phyloP scores from a whole-genome alignment of 202 grass and related monocot genomes.

The Alloteropsis angusta region DNA sequence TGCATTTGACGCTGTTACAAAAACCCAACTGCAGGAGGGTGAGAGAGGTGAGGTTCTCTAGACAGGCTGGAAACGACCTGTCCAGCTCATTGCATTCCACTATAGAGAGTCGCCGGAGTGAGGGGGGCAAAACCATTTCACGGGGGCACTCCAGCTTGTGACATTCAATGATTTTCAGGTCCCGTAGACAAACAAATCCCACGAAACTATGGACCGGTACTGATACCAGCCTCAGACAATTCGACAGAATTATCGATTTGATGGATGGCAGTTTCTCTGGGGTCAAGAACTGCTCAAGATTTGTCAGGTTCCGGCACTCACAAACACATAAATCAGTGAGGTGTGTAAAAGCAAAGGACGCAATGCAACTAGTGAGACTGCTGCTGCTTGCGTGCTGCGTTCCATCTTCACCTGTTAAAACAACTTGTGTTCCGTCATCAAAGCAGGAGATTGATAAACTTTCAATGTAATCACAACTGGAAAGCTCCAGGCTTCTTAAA shows the following conservation, averaged over 20 bases:
- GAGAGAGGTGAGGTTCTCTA: neutral
- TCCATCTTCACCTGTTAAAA: neutral
- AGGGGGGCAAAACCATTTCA: constrained; percentile 11
- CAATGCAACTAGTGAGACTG: neutral
- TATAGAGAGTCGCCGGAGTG: neutral
- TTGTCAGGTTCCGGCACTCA: neutral
- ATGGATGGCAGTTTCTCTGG: neutral
- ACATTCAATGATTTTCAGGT: accelerated
- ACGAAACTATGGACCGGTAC: neutral
- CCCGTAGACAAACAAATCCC: neutral
- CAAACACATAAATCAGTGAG: neutral
- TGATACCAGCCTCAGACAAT: accelerated
- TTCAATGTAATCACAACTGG: accelerated
- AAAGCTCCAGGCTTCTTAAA: neutral
- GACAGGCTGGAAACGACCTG: neutral
- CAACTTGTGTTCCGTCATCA: neutral
- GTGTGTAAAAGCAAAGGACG: neutral
- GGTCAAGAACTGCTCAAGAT: constrained; percentile 8
- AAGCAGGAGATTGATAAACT: neutral
- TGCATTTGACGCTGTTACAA: neutral
- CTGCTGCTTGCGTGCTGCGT: neutral
- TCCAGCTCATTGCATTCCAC: neutral
- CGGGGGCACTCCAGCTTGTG: neutral
- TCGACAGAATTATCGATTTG: neutral
- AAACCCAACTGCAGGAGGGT: neutral